Evolutionary conservation across 2,329 filamentous ascomycete species (phyloP).

Genomic region (Stromatinia cepivora): DNA sequence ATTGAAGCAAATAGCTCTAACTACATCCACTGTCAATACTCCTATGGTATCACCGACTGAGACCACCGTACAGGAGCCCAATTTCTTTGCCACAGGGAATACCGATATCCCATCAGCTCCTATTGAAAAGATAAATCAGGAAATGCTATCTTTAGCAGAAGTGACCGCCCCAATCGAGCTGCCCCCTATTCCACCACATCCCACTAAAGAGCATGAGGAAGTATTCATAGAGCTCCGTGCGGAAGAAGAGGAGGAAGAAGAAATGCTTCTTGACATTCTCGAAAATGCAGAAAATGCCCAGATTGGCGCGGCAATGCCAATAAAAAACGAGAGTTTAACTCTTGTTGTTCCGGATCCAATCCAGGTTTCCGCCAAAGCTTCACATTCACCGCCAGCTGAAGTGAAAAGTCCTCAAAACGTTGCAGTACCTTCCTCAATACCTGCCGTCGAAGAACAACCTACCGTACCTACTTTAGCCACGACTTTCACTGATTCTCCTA

Average conservation of each 20-base stretch:
- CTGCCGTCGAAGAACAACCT: neutral
- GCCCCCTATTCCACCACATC: conserved; percentile 31
- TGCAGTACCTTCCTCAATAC: neutral
- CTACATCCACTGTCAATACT: conserved; percentile 37
- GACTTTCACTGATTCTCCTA: neutral
- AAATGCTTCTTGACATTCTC: conserved; percentile 36
- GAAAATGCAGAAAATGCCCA: conserved; percentile 29
- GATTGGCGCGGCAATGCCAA: conserved; percentile 15
- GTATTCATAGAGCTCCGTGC: conserved; percentile 25
- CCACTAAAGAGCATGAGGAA: conserved; percentile 25
- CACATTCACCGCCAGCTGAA: neutral
- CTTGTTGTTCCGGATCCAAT: neutral
- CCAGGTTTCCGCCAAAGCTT: neutral
- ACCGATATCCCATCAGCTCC: conserved; percentile 4
- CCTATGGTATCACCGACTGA: conserved; percentile 30
- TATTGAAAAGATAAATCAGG: conserved; percentile 25
- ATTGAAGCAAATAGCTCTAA: conserved; percentile 36
- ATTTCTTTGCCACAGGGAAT: neutral
- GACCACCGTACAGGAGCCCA: conserved; percentile 2
- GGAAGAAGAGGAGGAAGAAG: conserved; percentile 36
- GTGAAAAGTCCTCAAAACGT: neutral
- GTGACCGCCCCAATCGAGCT: conserved; percentile 26
- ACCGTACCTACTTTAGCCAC: neutral
- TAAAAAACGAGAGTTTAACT: neutral
- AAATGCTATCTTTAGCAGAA: conserved; percentile 28